Percentiles rank a stretch among this genome's conserved stretches.
Conservation (phyloP, 2,329 filamentous ascomycete species). For the Hawksworthiomyces lignivorus region DNA sequence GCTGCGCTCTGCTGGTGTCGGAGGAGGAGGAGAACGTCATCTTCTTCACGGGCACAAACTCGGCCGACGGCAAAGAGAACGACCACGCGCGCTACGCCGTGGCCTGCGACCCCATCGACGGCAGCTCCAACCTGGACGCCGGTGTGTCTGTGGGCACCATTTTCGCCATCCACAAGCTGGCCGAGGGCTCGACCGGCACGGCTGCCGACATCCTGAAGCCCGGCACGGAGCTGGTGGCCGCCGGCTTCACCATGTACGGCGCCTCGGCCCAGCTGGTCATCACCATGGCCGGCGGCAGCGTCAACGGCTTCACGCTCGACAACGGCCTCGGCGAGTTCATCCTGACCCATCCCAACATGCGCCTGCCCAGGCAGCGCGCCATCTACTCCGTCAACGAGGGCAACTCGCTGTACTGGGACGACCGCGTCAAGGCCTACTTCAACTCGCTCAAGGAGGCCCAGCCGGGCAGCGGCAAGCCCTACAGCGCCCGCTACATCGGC, state of each 20-base stretch:
- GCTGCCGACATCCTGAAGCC: conserved; percentile 84
- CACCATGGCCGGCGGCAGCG: conserved; percentile 84
- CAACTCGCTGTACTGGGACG: conserved; percentile 94
- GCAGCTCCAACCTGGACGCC: conserved; percentile 93
- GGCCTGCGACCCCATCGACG: conserved; percentile 95
- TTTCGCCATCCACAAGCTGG: conserved; percentile 87
- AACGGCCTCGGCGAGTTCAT: conserved; percentile 98
- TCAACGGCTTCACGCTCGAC: conserved; percentile 98
- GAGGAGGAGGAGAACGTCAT: conserved; percentile 95
- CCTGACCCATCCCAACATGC: conserved; percentile 92
- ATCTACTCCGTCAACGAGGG: conserved; percentile 99
- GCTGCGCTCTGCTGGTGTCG: conserved; percentile 87
- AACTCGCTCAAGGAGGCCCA: conserved; percentile 77
- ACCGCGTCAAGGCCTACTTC: conserved; percentile 80
- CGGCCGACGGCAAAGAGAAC: conserved; percentile 40
- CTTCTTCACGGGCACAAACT: conserved; percentile 54
- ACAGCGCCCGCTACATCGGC: conserved; percentile 91
- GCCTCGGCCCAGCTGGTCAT: conserved; percentile 93
- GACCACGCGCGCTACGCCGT: conserved; percentile 79
- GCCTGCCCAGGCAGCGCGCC: conserved; percentile 65
- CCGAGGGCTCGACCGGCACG: conserved; percentile 63
- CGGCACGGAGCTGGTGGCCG: conserved; percentile 83
- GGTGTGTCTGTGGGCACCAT: conserved; percentile 98
- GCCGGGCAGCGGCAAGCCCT: conserved; percentile 66
- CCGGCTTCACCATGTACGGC: conserved; percentile 99